Conservation (phyloP, 805 yeast species). For the Metschnikowia henanensis region DNA sequence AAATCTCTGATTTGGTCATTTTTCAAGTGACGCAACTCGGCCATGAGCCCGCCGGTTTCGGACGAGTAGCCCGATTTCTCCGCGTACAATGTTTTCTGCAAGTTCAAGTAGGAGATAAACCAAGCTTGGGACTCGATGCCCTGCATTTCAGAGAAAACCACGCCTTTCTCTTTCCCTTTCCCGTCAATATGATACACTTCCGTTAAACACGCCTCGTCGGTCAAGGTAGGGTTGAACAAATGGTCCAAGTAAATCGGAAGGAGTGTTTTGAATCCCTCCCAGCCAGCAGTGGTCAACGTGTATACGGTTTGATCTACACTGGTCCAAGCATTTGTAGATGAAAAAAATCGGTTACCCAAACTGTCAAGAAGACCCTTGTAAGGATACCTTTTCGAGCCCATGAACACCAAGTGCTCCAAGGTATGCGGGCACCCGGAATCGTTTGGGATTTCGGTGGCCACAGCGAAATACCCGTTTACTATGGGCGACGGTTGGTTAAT, state of each 20-base stretch:
- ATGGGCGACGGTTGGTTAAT: slow-evolving; percentile 82
- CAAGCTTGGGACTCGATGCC: slow-evolving; percentile 81
- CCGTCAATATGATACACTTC: slow-evolving; percentile 97
- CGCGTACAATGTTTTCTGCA: slow-evolving; percentile 56
- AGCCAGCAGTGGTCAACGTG: slow-evolving; percentile 89
- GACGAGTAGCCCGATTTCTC: slow-evolving; percentile 78
- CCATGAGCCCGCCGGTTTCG: slow-evolving; percentile 91
- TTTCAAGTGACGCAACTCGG: slow-evolving; percentile 69
- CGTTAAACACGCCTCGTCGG: slow-evolving; percentile 88
- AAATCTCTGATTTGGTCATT: slow-evolving; percentile 75
- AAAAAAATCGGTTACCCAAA: slow-evolving; percentile 79
- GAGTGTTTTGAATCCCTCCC: slow-evolving; percentile 86
- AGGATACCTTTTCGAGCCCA: slow-evolving; percentile 90
- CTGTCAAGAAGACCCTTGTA: slow-evolving; percentile 89
- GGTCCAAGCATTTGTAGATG: slow-evolving; percentile 96
- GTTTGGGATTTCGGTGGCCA: slow-evolving; percentile 86
- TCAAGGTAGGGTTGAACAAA: slow-evolving; percentile 75
- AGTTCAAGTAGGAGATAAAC: slow-evolving; percentile 59
- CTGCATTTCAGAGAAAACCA: slow-evolving; percentile 96
- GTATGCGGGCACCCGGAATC: slow-evolving; percentile 97
- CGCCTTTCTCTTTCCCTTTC: slow-evolving; percentile 89
- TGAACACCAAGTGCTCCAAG: slow-evolving; percentile 87
- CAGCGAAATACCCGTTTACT: slow-evolving; percentile 92
- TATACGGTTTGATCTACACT: slow-evolving; percentile 95
- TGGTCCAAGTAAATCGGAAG: slow-evolving; percentile 93